phyloP scores from a whole-genome alignment of 2,329 filamentous ascomycete species.

The Ophiostoma perfectum region DNA sequence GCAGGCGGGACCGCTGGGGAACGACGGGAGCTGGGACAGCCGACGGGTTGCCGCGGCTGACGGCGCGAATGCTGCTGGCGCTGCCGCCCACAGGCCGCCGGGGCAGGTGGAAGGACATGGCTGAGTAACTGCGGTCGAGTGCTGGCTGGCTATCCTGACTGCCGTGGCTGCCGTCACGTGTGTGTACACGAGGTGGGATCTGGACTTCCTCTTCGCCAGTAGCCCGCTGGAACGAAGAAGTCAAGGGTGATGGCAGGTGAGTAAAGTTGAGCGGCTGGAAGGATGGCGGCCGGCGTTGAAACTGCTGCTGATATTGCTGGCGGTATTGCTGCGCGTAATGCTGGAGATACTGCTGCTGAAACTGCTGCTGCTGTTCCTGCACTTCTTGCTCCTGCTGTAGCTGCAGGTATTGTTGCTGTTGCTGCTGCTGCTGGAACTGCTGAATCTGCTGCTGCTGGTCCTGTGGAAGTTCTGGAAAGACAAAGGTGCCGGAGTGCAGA shows the following conservation, averaged over 20 bases:
- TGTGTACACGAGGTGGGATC: constrained; percentile 39
- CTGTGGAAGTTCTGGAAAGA: constrained; percentile 21
- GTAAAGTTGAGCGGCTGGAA: constrained; percentile 53
- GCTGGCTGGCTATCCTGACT: constrained; percentile 32
- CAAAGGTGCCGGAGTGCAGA: constrained; percentile 39
- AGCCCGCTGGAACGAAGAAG: constrained; percentile 46
- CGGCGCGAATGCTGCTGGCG: constrained; percentile 15
- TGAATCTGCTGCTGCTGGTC: constrained; percentile 12
- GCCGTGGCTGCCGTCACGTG: constrained; percentile 29
- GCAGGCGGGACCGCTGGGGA: constrained; percentile 42
- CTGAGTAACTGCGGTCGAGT: constrained; percentile 44
- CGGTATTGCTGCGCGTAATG: constrained; percentile 19
- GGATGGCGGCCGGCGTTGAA: constrained; percentile 34
- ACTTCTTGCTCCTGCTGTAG: constrained; percentile 2
- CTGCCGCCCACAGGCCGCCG: constrained; percentile 37
- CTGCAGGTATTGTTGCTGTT: constrained; percentile 10
- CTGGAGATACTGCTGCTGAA: constrained; percentile 25
- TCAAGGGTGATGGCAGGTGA: constrained; percentile 48
- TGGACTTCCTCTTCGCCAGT: constrained; percentile 28
- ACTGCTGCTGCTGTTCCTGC: constrained; percentile 20
- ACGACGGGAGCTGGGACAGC: constrained; percentile 29
- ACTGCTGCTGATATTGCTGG: constrained; percentile 23
- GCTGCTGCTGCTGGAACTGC: constrained; percentile 5
- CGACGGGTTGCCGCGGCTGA: not conserved
- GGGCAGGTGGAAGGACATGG: constrained; percentile 53